phyloP scores from a whole-genome alignment of 352 stramenopile genomes.

The Globisporangium cylindrosporum region DNA sequence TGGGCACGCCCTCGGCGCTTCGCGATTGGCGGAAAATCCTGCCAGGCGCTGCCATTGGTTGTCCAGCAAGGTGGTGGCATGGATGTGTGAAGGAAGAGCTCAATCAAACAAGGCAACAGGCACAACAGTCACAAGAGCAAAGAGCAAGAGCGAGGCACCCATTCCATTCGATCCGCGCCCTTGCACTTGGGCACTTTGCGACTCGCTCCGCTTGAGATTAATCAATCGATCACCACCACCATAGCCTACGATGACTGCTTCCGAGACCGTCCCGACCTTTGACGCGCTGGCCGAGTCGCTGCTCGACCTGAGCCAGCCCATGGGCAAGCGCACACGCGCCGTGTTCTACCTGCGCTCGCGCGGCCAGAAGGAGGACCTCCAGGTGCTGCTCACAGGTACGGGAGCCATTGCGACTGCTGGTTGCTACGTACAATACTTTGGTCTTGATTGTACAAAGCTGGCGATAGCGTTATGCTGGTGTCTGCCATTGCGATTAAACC shows the following conservation, averaged over 20 bases:
- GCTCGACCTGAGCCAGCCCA: slow-evolving; percentile 78
- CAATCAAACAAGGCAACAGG: slow-evolving; percentile 1
- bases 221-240: neutral
- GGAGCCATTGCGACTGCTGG: neutral
- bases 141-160: neutral
- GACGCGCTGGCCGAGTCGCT: slow-evolving; percentile 58
- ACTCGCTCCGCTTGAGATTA: neutral
- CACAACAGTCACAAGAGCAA: neutral
- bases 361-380: slow-evolving; percentile 71
- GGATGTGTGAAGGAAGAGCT: slow-evolving; percentile 12
- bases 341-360: slow-evolving; percentile 91
- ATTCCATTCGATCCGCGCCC: slow-evolving; percentile 1
- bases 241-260: slow-evolving; percentile 17
- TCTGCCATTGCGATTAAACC: neutral
- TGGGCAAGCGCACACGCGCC: slow-evolving; percentile 89
- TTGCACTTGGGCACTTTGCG: neutral
- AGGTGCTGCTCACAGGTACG: slow-evolving; percentile 59
- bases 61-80: slow-evolving; percentile 4
- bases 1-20: neutral
- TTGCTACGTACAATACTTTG: neutral
- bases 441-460: neutral
- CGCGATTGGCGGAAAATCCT: slow-evolving; percentile 25
- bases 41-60: slow-evolving; percentile 23
- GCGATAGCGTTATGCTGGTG: neutral
- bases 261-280: slow-evolving; percentile 46